phyloP scores from a whole-genome alignment of 108 stramenopile species.

The Seminavis robusta region DNA sequence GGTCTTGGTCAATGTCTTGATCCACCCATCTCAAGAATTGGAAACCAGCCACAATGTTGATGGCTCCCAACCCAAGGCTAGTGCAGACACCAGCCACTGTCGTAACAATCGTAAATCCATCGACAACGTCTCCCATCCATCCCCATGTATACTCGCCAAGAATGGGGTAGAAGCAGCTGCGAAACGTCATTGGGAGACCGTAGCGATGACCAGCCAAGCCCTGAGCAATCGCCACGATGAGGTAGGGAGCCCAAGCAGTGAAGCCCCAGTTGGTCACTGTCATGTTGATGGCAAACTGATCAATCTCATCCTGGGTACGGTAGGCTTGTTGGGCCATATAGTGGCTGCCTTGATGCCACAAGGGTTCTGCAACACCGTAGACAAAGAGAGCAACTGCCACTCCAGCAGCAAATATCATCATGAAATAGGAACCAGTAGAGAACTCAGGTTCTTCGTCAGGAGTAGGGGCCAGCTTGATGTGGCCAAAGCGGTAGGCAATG shows the following conservation, averaged over 20 bases:
- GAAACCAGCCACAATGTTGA: constrained; percentile 45
- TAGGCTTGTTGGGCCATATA: constrained; percentile 42
- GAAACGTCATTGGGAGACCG: constrained; percentile 44
- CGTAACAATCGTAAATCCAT: constrained; percentile 51
- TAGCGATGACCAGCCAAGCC: constrained; percentile 44
- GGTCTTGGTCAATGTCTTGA: constrained; percentile 9
- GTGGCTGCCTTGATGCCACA: constrained; percentile 35
- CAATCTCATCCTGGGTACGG: constrained; percentile 42
- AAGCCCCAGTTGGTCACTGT: constrained; percentile 68
- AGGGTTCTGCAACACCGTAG: constrained; percentile 55
- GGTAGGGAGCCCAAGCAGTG: constrained; percentile 52
- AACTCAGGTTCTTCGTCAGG: constrained; percentile 43
- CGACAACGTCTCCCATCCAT: constrained; percentile 62
- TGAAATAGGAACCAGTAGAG: constrained; percentile 44
- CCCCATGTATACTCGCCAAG: constrained; percentile 62
- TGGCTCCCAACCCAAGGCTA: constrained; percentile 47
- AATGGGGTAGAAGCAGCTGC: constrained; percentile 55
- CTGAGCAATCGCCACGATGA: constrained; percentile 39
- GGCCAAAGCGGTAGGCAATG: constrained; percentile 38
- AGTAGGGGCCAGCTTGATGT: constrained; percentile 46
- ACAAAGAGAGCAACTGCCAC: constrained; percentile 60
- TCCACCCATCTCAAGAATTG: constrained; percentile 31
- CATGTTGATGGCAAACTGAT: constrained; percentile 48
- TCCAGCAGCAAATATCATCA: constrained; percentile 63
- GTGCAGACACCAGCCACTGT: constrained; percentile 63